Conservation (phyloP, 1,284 basidiomycete species). For the Cystobasidium sp. region DNA sequence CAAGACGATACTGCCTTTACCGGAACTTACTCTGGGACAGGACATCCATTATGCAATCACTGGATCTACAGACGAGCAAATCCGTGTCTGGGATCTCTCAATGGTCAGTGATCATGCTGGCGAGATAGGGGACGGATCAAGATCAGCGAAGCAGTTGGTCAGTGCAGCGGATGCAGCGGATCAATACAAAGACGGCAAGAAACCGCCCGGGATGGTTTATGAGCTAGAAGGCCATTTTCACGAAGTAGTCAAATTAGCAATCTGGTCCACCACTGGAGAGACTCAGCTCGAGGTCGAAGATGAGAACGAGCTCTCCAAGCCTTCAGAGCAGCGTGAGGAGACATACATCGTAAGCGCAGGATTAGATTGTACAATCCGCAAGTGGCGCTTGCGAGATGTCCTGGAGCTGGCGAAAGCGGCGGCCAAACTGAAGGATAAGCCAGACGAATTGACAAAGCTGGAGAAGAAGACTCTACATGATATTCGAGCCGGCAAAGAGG, state of each 20-base stretch:
- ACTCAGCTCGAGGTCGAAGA: constrained; percentile 57
- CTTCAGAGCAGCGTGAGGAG: constrained; percentile 62
- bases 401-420: constrained; percentile 17
- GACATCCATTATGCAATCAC: constrained; percentile 73
- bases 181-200: constrained; percentile 60
- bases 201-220: constrained; percentile 59
- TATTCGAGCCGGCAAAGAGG: constrained; percentile 49
- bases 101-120: constrained; percentile 42
- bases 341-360: constrained; percentile 80
- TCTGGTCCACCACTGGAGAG: constrained; percentile 68
- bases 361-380: constrained; percentile 80
- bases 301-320: constrained; percentile 1
- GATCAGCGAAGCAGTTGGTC: constrained; percentile 19
- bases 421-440: constrained; percentile 27
- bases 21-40: constrained; percentile 62
- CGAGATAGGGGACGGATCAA: constrained; percentile 21
- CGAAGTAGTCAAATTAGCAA: constrained; percentile 72
- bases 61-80: constrained; percentile 73
- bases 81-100: constrained; percentile 63
- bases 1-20: constrained; percentile 71
- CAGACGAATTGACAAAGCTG: constrained; percentile 18
- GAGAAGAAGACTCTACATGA: constrained; percentile 36
- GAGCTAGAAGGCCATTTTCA: constrained; percentile 83
- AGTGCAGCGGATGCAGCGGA: constrained; percentile 61
- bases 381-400: constrained; percentile 61